Percentiles rank a stretch among this genome's conserved stretches.
phyloP scores from a whole-genome alignment of 345 rosid species.

The Citropsis articulata region DNA sequence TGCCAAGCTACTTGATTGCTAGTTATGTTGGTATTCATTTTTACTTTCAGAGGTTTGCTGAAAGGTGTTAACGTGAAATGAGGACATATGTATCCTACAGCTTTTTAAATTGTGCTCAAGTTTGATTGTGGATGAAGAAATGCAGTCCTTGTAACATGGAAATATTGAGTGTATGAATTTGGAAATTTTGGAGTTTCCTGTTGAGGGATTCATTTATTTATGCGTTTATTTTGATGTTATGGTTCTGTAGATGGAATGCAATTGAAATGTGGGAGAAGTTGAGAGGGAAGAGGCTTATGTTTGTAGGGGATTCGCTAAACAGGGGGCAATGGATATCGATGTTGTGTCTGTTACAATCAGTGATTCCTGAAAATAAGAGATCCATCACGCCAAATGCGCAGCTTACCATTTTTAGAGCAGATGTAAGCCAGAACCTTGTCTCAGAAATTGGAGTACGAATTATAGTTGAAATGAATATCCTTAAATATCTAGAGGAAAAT shows the following conservation, averaged over 20 bases:
- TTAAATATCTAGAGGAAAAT: background rate
- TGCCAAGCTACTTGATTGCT: background rate
- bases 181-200: background rate
- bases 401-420: conserved; percentile 88
- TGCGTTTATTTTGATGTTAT: background rate
- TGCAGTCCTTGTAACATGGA: background rate
- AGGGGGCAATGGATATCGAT: conserved; percentile 99
- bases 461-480: background rate
- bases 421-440: conserved; percentile 41
- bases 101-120: conserved; percentile 1
- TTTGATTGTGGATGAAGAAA: background rate
- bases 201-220: background rate
- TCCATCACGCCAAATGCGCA: conserved; percentile 87
- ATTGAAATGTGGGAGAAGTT: conserved; percentile 92
- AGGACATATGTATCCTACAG: background rate
- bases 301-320: conserved; percentile 92
- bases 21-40: background rate
- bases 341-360: conserved; percentile 88
- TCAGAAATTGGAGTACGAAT: background rate
- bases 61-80: background rate
- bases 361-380: conserved; percentile 62
- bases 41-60: background rate
- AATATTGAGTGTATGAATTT: background rate
- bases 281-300: conserved; percentile 93
- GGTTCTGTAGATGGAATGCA: conserved; percentile 69